Evolutionary conservation across 2,329 filamentous ascomycete genomes (phyloP).

Genomic region (Fusarium setosum): DNA sequence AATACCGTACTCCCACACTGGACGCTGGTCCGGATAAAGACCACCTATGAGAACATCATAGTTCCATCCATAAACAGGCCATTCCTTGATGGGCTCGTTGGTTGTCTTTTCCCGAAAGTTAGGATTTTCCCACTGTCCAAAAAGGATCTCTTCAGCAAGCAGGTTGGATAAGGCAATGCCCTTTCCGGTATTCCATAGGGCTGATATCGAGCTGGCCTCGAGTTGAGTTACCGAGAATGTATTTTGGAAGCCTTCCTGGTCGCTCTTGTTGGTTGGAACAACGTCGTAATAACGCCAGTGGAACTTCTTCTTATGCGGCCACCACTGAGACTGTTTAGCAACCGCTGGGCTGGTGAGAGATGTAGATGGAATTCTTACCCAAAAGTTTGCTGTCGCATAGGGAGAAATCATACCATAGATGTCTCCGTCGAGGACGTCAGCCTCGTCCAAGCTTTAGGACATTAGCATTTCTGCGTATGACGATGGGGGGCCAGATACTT

Average conservation of each 20-base stretch:
- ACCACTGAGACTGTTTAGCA: slow-evolving; percentile 53
- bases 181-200: slow-evolving; percentile 60
- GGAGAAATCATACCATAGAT: slow-evolving; percentile 62
- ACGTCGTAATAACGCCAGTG: slow-evolving; percentile 64
- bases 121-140: slow-evolving; percentile 59
- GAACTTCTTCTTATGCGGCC: slow-evolving; percentile 63
- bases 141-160: slow-evolving; percentile 62
- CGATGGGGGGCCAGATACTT: slow-evolving; percentile 33
- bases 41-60: slow-evolving; percentile 65
- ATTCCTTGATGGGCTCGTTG: slow-evolving; percentile 53
- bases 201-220: slow-evolving; percentile 54
- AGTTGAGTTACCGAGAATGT: slow-evolving; percentile 61
- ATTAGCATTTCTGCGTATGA: too few species aligned
- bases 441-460: slow-evolving; percentile 53
- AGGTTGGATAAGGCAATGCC: slow-evolving; percentile 59
- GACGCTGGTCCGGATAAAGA: slow-evolving; percentile 58
- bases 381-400: slow-evolving; percentile 63
- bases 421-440: slow-evolving; percentile 60
- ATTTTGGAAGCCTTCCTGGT: slow-evolving; percentile 62
- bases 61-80: slow-evolving; percentile 65
- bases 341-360: not conserved
- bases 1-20: slow-evolving; percentile 62
- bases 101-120: slow-evolving; percentile 65
- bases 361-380: slow-evolving; percentile 47
- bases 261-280: slow-evolving; percentile 51